A percentile compares a stretch with the other conserved stretches of the same genome.
Conservation (phyloP, 2,329 filamentous ascomycete genomes). For the Colletotrichum tofieldiae region DNA sequence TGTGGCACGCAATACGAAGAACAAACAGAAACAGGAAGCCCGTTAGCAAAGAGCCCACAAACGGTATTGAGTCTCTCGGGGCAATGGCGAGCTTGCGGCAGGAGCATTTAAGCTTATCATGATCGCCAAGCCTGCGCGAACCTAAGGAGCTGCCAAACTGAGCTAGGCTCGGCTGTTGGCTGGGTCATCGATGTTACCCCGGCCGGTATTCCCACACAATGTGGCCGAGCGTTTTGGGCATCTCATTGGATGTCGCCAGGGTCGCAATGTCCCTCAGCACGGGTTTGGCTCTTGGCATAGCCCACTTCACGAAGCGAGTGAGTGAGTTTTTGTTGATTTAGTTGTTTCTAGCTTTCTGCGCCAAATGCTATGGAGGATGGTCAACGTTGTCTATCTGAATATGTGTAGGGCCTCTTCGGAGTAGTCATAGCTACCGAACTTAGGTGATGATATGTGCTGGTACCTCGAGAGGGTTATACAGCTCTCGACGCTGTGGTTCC, state of each 20-base stretch:
- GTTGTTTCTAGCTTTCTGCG: background rate
- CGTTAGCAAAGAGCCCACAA: constrained; percentile 23
- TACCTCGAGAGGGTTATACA: background rate
- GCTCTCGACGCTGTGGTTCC: background rate
- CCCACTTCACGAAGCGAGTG: background rate
- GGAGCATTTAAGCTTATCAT: constrained; percentile 44
- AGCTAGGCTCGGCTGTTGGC: constrained; percentile 37
- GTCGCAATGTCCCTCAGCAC: constrained; percentile 17
- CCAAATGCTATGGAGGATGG: background rate
- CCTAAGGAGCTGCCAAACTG: constrained; percentile 39
- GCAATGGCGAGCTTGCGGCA: constrained; percentile 40
- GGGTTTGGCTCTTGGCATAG: constrained; percentile 25
- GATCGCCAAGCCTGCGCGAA: constrained; percentile 34
- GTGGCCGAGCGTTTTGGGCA: constrained; percentile 1
- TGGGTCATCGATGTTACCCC: constrained; percentile 24
- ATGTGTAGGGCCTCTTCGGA: background rate
- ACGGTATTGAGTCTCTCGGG: constrained; percentile 5
- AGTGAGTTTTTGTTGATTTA: background rate
- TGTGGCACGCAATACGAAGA: constrained; percentile 14
- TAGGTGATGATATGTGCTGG: background rate
- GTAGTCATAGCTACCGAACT: background rate
- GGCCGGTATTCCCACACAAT: constrained; percentile 30
- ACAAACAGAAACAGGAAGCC: constrained; percentile 33
- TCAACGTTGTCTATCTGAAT: background rate
- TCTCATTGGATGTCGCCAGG: constrained; percentile 22